These are phyloP conservation scores for Candida palmyrensis DNA, from an alignment of 805 yeast genomes.

Conservation along the genomic window DNA sequence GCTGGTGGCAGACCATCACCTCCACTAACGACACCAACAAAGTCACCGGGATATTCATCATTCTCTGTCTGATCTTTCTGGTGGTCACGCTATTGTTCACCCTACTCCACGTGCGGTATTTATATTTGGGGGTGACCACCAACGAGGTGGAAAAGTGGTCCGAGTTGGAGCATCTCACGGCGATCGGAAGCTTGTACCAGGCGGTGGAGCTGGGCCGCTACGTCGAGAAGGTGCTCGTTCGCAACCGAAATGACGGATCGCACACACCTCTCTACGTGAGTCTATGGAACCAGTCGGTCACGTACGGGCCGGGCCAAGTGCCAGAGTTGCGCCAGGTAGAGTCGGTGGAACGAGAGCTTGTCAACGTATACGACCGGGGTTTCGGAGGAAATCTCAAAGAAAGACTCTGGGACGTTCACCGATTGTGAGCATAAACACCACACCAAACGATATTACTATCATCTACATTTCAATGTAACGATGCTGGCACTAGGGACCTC, in stretches of 20 bases:
- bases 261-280: constrained; percentile 22
- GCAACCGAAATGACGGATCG: constrained; percentile 6
- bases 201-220: constrained; percentile 10
- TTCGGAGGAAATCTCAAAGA: constrained; percentile 36
- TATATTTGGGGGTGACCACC: constrained; percentile 68
- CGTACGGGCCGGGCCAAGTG: constrained; percentile 11
- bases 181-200: constrained; percentile 21
- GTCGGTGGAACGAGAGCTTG: constrained; percentile 25
- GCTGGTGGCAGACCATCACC: constrained; percentile 18
- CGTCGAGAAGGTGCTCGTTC: constrained; percentile 17
- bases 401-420: constrained; percentile 14
- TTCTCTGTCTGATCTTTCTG: constrained; percentile 33
- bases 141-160: constrained; percentile 74
- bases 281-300: constrained; percentile 19
- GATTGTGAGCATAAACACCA: background rate
- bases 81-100: constrained; percentile 36
- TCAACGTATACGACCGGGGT: constrained; percentile 47
- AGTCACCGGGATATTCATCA: constrained; percentile 36
- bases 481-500: background rate
- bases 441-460: too few species aligned
- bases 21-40: constrained; percentile 27
- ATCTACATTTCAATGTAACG: constrained; percentile 1
- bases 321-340: constrained; percentile 12
- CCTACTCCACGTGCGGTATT: constrained; percentile 42
- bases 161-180: constrained; percentile 46